Conservation (phyloP, 2,329 filamentous ascomycete species). For the Plenodomus biglobosus region DNA sequence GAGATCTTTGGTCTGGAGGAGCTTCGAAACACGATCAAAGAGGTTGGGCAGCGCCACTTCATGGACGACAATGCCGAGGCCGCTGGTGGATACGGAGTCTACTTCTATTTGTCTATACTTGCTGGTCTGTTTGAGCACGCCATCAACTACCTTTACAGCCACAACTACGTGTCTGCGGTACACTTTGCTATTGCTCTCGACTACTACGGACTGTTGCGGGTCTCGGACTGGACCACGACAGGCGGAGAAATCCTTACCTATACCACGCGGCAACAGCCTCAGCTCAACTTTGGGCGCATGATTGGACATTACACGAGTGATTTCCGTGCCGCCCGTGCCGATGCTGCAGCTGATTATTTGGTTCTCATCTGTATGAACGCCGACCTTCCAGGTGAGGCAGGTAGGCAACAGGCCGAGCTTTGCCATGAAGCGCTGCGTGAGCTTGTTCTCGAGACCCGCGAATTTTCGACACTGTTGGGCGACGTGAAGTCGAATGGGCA, state of each 20-base stretch:
- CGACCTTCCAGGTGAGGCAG: conserved; percentile 73
- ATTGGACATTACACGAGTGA: conserved; percentile 94
- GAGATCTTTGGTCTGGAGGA: conserved; percentile 65
- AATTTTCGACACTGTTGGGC: conserved; percentile 90
- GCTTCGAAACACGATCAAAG: conserved; percentile 76
- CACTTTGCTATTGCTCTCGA: conserved; percentile 90
- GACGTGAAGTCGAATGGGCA: conserved; percentile 86
- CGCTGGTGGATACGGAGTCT: conserved; percentile 79
- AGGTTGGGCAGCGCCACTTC: conserved; percentile 92
- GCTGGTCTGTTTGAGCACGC: conserved; percentile 94
- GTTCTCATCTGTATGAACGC: conserved; percentile 87
- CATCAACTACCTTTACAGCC: conserved; percentile 84
- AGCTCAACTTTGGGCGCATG: conserved; percentile 93
- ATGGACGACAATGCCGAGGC: conserved; percentile 77
- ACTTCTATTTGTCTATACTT: conserved; percentile 88
- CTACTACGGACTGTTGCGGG: conserved; percentile 67
- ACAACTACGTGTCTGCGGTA: conserved; percentile 89
- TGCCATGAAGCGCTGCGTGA: conserved; percentile 93
- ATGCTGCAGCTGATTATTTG: conserved; percentile 91
- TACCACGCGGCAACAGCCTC: conserved; percentile 69
- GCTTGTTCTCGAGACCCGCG: conserved; percentile 91
- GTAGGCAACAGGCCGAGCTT: conserved; percentile 74
- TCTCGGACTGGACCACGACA: conserved; percentile 74
- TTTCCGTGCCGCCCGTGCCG: conserved; percentile 87
- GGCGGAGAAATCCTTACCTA: conserved; percentile 66